A percentile compares a stretch with the other conserved stretches of the same genome.
Conservation (phyloP, 345 rosid species). For the Populus tremula region DNA sequence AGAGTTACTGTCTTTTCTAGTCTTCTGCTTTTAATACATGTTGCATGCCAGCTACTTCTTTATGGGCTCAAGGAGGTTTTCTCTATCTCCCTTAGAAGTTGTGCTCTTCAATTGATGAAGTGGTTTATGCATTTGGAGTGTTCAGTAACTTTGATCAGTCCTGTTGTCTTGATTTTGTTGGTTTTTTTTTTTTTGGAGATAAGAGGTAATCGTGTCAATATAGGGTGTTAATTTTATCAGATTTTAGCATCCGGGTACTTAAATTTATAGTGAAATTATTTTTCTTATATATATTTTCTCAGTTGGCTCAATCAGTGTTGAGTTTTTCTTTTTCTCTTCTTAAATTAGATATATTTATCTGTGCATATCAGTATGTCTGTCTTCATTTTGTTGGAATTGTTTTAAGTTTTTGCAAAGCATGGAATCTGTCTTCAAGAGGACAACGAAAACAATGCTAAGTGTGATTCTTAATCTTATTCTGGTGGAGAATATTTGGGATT, state of each 20-base stretch:
- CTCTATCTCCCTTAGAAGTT: conserved; percentile 3
- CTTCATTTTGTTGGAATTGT: not conserved
- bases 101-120: conserved; percentile 5
- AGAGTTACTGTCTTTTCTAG: not conserved
- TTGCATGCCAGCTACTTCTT: conserved; percentile 10
- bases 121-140: conserved; percentile 13
- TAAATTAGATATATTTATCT: not conserved
- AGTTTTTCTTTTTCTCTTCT: not conserved
- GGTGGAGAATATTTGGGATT: not conserved
- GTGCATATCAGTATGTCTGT: not conserved
- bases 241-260: conserved; percentile 16
- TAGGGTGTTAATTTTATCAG: not conserved
- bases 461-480: not conserved
- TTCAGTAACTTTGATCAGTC: conserved; percentile 2
- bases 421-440: conserved; percentile 1
- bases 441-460: not conserved
- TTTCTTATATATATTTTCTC: not conserved
- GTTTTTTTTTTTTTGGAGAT: not conserved
- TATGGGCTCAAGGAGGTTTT: not conserved
- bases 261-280: not conserved
- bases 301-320: conserved; percentile 1
- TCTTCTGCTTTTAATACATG: conserved; percentile 2
- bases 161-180: not conserved
- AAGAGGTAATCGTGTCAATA: conserved; percentile 9
- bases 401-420: not conserved